These are phyloP conservation scores for Lagenaria siceraria DNA, from an alignment of 306 rosid genomes.

Conservation along the genomic window DNA sequence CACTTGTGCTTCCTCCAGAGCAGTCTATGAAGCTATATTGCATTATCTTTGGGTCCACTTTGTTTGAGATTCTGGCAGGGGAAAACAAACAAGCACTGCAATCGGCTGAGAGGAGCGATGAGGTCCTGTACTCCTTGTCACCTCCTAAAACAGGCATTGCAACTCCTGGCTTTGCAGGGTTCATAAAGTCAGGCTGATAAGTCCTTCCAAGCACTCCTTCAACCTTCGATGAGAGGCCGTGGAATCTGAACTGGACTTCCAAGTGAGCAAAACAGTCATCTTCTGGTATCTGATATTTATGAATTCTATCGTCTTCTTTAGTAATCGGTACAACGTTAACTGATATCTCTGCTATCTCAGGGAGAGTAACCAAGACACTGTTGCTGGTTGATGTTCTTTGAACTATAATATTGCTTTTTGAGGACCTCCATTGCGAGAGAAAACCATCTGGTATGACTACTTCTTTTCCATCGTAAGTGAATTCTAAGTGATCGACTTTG, in stretches of 20 bases:
- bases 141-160: slow-evolving; percentile 85
- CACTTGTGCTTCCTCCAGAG: slow-evolving; percentile 30
- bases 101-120: slow-evolving; percentile 53
- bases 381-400: slow-evolving; percentile 59
- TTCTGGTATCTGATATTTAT: slow-evolving; percentile 55
- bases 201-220: slow-evolving; percentile 90
- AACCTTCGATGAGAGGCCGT: slow-evolving; percentile 41
- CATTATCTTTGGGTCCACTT: slow-evolving; percentile 3
- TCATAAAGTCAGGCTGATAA: slow-evolving; percentile 61
- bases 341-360: slow-evolving; percentile 44
- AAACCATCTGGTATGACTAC: slow-evolving; percentile 36
- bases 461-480: slow-evolving; percentile 35
- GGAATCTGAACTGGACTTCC: slow-evolving; percentile 77
- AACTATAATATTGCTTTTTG: slow-evolving; percentile 23
- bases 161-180: slow-evolving; percentile 62
- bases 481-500: slow-evolving; percentile 37
- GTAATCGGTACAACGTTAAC: slow-evolving; percentile 68
- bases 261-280: slow-evolving; percentile 68
- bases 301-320: slow-evolving; percentile 62
- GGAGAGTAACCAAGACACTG: slow-evolving; percentile 33
- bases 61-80: slow-evolving; percentile 7
- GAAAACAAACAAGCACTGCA: slow-evolving; percentile 46
- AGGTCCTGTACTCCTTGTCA: slow-evolving; percentile 55
- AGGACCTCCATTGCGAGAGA: slow-evolving; percentile 38
- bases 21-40: slow-evolving; percentile 46